Percentiles rank a stretch among this genome's conserved stretches.
These are phyloP conservation scores for Brassica carinata DNA, from an alignment of 345 rosid species.

Conservation along the genomic window DNA sequence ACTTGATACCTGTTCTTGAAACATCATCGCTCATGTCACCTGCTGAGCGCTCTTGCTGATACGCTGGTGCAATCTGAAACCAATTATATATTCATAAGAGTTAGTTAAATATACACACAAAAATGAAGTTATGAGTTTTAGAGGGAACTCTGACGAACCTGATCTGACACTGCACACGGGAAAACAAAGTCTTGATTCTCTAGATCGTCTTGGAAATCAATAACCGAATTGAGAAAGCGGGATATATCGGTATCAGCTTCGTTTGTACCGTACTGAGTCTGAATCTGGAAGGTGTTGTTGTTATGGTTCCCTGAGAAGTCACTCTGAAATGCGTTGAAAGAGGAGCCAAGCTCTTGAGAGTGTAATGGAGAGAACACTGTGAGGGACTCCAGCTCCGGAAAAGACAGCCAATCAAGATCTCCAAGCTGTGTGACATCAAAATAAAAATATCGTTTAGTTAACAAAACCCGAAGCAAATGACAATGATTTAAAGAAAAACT, in stretches of 20 bases:
- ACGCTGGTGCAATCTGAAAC: conserved; percentile 21
- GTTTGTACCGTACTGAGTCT: conserved; percentile 34
- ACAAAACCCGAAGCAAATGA: not conserved
- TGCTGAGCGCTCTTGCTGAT: conserved; percentile 2
- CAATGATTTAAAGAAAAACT: not conserved
- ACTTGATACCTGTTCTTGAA: conserved; percentile 51
- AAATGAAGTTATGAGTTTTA: not conserved
- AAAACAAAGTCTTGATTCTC: conserved; percentile 14
- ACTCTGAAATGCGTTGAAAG: conserved; percentile 36
- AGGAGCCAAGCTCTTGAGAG: conserved; percentile 45
- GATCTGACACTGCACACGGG: conserved; percentile 22
- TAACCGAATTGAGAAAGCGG: conserved; percentile 50
- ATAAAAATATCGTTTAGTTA: conserved; percentile 4
- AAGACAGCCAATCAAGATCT: conserved; percentile 33
- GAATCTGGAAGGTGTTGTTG: conserved; percentile 21
- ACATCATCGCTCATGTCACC: conserved; percentile 27
- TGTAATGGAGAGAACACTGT: conserved; percentile 54
- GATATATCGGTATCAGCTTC: conserved; percentile 45
- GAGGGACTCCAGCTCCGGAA: conserved; percentile 33
- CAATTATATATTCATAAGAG: conserved; percentile 7
- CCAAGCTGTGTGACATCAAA: conserved; percentile 31
- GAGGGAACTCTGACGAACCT: conserved; percentile 10
- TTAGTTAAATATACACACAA: not conserved
- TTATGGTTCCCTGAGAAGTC: conserved; percentile 8
- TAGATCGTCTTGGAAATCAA: conserved; percentile 42